Evolutionary conservation across 179 eudicot species (phyloP).

Genomic region (Silene vulgaris): DNA sequence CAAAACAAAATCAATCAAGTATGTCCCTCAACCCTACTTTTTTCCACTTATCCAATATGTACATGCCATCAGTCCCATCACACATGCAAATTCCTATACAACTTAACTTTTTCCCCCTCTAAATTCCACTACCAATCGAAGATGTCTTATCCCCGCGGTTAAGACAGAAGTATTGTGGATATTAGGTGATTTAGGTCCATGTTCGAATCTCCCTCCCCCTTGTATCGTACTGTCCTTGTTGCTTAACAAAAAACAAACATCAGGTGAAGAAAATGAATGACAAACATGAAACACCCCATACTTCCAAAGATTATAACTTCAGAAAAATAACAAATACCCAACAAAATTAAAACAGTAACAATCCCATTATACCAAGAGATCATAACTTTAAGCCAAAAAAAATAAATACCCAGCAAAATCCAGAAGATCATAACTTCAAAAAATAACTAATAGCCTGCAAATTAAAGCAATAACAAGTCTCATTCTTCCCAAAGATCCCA

Average conservation of each 20-base stretch:
- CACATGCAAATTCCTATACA: not conserved
- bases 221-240: too few relatives aligned
- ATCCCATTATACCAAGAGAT: not conserved
- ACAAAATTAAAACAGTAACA: not conserved
- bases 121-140: not conserved
- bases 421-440: not conserved
- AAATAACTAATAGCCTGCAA: not conserved
- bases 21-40: not conserved
- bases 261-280: too few relatives aligned
- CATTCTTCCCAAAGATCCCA: not conserved
- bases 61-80: not conserved
- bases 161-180: too few relatives aligned
- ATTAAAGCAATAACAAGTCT: not conserved
- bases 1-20: not conserved
- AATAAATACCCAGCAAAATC: not conserved
- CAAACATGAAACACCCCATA: not conserved
- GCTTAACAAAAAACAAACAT: too few relatives aligned
- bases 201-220: too few relatives aligned
- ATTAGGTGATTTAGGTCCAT: too few relatives aligned
- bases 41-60: too few relatives aligned
- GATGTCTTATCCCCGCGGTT: not conserved
- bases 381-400: constrained; percentile 2
- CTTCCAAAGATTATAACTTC: not conserved
- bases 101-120: not conserved
- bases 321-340: not conserved